Conservation (phyloP, 441 rosid species). For the Geranium incanum region DNA sequence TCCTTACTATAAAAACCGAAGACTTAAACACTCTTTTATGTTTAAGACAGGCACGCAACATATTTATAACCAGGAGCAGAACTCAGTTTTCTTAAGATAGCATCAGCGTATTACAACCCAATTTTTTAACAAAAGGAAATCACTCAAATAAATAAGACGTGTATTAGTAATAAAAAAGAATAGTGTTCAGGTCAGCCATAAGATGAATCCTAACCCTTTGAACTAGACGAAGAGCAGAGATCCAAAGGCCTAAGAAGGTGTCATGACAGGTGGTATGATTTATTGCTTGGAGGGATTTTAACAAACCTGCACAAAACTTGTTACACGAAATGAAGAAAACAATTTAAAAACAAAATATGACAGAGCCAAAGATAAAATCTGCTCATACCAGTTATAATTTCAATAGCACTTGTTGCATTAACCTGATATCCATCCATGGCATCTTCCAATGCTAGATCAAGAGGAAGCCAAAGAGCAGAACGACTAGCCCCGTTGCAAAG, state of each 20-base stretch:
- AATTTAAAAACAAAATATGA: conserved; percentile 18
- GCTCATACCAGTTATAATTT: conserved; percentile 53
- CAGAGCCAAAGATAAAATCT: conserved; percentile 9
- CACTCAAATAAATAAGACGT: not conserved
- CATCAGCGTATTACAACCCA: not conserved
- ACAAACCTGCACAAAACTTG: conserved; percentile 40
- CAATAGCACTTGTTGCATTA: conserved; percentile 58
- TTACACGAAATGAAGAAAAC: conserved; percentile 19
- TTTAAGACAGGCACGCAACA: not conserved
- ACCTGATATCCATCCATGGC: conserved; percentile 79
- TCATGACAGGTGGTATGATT: conserved; percentile 64
- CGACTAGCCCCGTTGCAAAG: conserved; percentile 49
- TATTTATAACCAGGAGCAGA: not conserved
- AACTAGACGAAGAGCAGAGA: conserved; percentile 71
- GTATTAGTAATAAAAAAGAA: not conserved
- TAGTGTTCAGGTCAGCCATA: conserved; percentile 15
- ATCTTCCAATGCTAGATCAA: conserved; percentile 66
- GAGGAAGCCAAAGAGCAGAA: conserved; percentile 74
- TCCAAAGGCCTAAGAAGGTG: conserved; percentile 68
- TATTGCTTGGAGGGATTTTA: conserved; percentile 56
- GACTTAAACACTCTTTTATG: not conserved
- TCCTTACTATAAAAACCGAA: not conserved
- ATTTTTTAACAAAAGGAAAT: conserved; percentile 2
- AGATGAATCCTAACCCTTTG: conserved; percentile 60
- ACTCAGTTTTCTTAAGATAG: not conserved